Evolutionary conservation across 108 stramenopile genomes (phyloP), one percentile per base, ranked within the genome.

Genomic region (Nitzschia sp.): DNA sequence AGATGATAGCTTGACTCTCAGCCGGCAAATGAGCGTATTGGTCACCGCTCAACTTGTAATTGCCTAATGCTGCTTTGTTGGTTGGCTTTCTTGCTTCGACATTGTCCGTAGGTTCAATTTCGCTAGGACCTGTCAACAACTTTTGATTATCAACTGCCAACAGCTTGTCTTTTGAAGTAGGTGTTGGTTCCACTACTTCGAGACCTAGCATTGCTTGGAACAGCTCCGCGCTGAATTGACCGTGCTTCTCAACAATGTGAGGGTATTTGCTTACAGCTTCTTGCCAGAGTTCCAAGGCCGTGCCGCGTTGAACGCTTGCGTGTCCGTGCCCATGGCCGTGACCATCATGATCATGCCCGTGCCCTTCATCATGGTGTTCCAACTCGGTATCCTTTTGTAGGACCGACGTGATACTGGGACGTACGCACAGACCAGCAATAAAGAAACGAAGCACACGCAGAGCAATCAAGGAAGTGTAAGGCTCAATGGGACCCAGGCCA

Each of bases 201-300:
- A 95, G 76, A n/a, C 91, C 94, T 44, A 95, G 84, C 94, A 95
- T 95, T 14, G 86, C 87, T 59, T 86, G 80, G 17, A 95, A 68
- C 12, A 91, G 72, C 64, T 91, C 81, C 0, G 81, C 77, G 61
- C 85, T 86, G 54, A 95, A 92, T 53, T 86, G 73, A 6, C 94
- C 94, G 65, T 85, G 75, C 46, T 79, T 78, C 52, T 75, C 58
- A 0, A 90, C 94, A 26, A 91, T 75, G 10, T 95, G 84, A 40
- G 88, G 83, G 51, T 92, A 78, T 60, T 73, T 46, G 2, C 67
- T 76, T 34, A 95, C 79, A 7, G 91, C 89, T 26, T 65, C 59
- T 50, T 87, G 41, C 94, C 94, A 95, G 15, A 91, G 68, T 25
- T 90, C 82, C n/a, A 83, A 64, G 15, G 77, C 76, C 25, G 72